These are phyloP conservation scores for Leccinum pachyderme DNA, from an alignment of 1,284 basidiomycete genomes.

Conservation along the genomic window DNA sequence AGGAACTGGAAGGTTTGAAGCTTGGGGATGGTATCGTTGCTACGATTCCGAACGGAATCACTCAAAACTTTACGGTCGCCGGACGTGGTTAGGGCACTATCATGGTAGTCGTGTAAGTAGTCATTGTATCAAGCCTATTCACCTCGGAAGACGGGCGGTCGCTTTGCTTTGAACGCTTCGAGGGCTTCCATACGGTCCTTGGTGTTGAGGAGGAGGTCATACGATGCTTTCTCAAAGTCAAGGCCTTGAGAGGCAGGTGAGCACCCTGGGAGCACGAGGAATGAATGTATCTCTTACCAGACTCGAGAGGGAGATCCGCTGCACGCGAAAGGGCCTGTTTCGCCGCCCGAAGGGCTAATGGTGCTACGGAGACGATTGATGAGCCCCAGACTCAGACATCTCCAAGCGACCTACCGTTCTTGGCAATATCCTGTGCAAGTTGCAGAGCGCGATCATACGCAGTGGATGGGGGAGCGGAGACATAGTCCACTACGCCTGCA, in stretches of 20 bases:
- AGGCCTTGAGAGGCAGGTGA: slow-evolving; percentile 50
- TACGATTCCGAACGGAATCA: slow-evolving; percentile 51
- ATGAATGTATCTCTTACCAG: slow-evolving; percentile 44
- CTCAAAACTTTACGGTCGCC: slow-evolving; percentile 49
- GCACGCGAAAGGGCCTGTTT: slow-evolving; percentile 87
- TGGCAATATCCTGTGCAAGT: slow-evolving; percentile 64
- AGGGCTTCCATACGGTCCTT: slow-evolving; percentile 86
- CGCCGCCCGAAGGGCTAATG: slow-evolving; percentile 84
- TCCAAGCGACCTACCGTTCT: slow-evolving; percentile 55
- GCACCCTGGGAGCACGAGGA: not conserved
- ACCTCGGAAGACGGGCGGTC: slow-evolving; percentile 79
- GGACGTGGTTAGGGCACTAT: slow-evolving; percentile 29
- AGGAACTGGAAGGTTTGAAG: slow-evolving; percentile 70
- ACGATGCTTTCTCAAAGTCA: slow-evolving; percentile 86
- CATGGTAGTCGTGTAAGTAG: not conserved
- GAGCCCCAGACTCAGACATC: not conserved
- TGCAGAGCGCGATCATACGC: slow-evolving; percentile 67
- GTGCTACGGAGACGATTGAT: slow-evolving; percentile 51
- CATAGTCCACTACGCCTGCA: slow-evolving; percentile 76
- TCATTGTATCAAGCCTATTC: slow-evolving; percentile 44
- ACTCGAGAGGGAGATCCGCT: slow-evolving; percentile 72
- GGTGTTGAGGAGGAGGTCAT: slow-evolving; percentile 78
- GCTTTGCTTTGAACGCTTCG: slow-evolving; percentile 87
- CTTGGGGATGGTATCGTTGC: slow-evolving; percentile 58
- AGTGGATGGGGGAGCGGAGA: slow-evolving; percentile 56